Base-by-base conservation (phyloP, 371 early-diverging fungal species). In the Mortierella sp. region DNA sequence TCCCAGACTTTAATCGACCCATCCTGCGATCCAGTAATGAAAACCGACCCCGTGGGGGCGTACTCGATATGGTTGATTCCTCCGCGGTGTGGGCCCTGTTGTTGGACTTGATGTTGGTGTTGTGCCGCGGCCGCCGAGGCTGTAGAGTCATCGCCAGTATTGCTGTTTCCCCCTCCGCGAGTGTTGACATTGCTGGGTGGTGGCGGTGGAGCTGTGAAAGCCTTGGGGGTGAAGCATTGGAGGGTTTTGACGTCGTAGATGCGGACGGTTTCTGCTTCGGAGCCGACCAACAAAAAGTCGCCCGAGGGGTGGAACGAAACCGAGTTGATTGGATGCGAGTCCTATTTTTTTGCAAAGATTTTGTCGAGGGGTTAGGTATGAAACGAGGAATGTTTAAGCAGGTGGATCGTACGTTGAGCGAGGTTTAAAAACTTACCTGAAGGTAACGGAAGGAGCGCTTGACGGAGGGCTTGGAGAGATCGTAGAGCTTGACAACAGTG, bases 1-100 rank as follows among this genome's bases (percentile, higher is more conserved):
- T 98, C 98, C 95, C 96, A 97, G 31, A 98, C 83, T 80, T 95
- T 94, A 69, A 98, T 93, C n/a, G 93, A 89, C 0, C 98, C 98
- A 89, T 98, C 98, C 64, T 91, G 87, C 2, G 96, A 94, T 0
- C 94, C 90, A 24, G 95, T 93, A 19, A 93, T 95, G 78, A 97
- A 94, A 34, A 94, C 82, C 24, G 90, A 87, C 16, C 97, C 98
- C 4, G 92, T 90, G 10, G 91, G 86, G 0, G 95, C 90, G 78
- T 94, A 97, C 70, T 96, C 90, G 31, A 96, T 95, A 87, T 94
- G 90, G 26, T 92, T 93, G 76, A 98, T 95, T 0, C 93, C 90
- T 1, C 89, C 93, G 19, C 90, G 88, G 69, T 96, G 95, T 24
- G 88, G 88, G 28, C 94, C 94, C 10, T 79, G 64, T 64, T 64